Conservation (phyloP, 768 basidiomycete genomes). For the Dioszegia hungarica region DNA sequence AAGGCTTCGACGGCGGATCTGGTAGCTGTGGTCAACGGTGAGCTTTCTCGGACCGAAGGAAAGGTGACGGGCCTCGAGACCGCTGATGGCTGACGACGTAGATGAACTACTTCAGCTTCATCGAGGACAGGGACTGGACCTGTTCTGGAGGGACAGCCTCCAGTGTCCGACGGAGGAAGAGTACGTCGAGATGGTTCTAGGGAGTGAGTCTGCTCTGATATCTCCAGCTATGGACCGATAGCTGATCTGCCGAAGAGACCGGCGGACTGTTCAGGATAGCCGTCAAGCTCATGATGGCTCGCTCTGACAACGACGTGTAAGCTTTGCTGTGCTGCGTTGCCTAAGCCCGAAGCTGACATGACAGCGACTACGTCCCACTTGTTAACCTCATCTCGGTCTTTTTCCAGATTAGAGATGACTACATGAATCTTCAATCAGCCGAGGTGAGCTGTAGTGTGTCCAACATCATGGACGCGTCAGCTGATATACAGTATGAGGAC, state of each 20-base stretch:
- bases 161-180: conserved; percentile 91
- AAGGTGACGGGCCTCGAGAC: neutral
- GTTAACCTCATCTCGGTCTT: conserved; percentile 92
- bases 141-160: conserved; percentile 88
- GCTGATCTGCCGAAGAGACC: conserved; percentile 62
- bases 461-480: neutral
- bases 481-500: conserved; percentile 62
- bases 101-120: conserved; percentile 80
- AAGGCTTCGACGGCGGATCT: conserved; percentile 52
- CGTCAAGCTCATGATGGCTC: conserved; percentile 93
- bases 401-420: conserved; percentile 95
- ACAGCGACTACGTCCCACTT: conserved; percentile 81
- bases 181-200: conserved; percentile 92
- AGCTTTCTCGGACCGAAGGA: conserved; percentile 36
- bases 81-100: conserved; percentile 20
- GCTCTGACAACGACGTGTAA: conserved; percentile 49
- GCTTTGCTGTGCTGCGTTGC: conserved; percentile 5
- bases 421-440: conserved; percentile 85
- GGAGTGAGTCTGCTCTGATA: conserved; percentile 59
- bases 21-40: conserved; percentile 71
- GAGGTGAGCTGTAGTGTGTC: conserved; percentile 55
- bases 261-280: conserved; percentile 88
- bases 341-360: neutral
- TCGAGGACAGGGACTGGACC: conserved; percentile 88
- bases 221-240: neutral